Conservation (phyloP, 192 early-diverging fungal species). For the Hyaloraphidium curvatum region DNA sequence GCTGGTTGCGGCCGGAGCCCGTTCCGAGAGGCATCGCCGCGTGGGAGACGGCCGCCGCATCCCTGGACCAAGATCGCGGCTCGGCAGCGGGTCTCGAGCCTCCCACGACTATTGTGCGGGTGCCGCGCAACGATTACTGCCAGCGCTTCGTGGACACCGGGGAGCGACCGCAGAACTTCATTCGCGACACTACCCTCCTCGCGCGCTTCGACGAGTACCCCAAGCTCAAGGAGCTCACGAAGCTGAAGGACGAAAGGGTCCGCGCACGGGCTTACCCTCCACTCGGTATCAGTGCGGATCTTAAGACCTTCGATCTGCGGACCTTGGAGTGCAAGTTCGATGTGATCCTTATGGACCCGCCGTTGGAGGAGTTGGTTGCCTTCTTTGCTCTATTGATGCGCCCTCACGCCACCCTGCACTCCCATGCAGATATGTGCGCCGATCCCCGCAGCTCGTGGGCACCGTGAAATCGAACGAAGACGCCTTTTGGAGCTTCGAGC, state of each 20-base stretch:
- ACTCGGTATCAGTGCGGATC: conserved; percentile 22
- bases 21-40: too few species aligned
- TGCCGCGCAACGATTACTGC: conserved; percentile 33
- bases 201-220: conserved; percentile 38
- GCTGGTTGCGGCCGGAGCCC: too few species aligned
- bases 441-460: conserved; percentile 9
- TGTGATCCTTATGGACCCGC: conserved; percentile 42
- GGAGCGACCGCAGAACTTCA: conserved; percentile 36
- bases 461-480: not conserved
- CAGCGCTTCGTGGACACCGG: conserved; percentile 32
- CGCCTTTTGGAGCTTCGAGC: conserved; percentile 22
- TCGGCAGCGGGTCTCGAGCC: too few species aligned
- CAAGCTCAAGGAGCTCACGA: conserved; percentile 25
- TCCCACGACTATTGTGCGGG: too few species aligned
- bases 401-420: too few species aligned
- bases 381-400: not conserved
- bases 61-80: too few species aligned
- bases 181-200: conserved; percentile 20
- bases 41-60: too few species aligned
- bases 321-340: conserved; percentile 21
- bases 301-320: conserved; percentile 25
- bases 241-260: conserved; percentile 22
- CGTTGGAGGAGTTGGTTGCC: conserved; percentile 24
- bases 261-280: conserved; percentile 20
- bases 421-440: conserved; percentile 8